Evolutionary conservation across 176 grass and related monocot species (phyloP), one percentile per base, ranked within the genome.

Genomic region (Carex littledalei): DNA sequence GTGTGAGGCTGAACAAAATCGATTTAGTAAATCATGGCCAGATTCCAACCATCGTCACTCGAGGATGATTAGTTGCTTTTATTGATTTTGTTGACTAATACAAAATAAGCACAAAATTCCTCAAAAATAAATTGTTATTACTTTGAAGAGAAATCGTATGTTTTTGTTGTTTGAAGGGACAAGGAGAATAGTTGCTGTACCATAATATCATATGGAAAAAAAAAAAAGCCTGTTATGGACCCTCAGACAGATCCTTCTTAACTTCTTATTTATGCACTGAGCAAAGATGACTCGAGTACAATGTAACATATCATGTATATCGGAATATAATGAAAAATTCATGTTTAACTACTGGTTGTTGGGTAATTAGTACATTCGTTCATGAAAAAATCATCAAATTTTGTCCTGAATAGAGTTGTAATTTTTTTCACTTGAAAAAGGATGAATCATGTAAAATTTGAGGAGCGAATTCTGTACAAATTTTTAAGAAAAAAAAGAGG

Each of bases 1-100:
- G 93, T 3, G 85, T 95, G 67, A 95, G 96, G 79, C 83, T 99
- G 66, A 91, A 95, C 90, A 99, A 91, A 94, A 94, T 99, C 18
- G 91, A 99, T 86, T 95, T 99, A 29, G 15, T 84, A 65, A 88
- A 95, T 82, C 61, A 94, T 31, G 96, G 91, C 53, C 92, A 94
- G 86, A 84, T 95, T 89, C 96, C 96, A 72, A 94, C 88, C 8
- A 89, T 99, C 20, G 87, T 92, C 43, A 82, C 87, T 21, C 63
- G 93, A 93, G 52, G 91, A 94, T 56, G 90, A 90, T 64, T 92
- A 89, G 91, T 35, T 24, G 22, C 47, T 49, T 57, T 78, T 26
- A 57, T 57, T 31, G 52, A 78, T 34, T 78, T 78, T 78, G 50
- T 57, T 16, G 26, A 24, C 70, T 52, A 52, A 56, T 78, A 29